phyloP scores from a whole-genome alignment of 1,139 yeast species.

The Yamadazyma conglobata region DNA sequence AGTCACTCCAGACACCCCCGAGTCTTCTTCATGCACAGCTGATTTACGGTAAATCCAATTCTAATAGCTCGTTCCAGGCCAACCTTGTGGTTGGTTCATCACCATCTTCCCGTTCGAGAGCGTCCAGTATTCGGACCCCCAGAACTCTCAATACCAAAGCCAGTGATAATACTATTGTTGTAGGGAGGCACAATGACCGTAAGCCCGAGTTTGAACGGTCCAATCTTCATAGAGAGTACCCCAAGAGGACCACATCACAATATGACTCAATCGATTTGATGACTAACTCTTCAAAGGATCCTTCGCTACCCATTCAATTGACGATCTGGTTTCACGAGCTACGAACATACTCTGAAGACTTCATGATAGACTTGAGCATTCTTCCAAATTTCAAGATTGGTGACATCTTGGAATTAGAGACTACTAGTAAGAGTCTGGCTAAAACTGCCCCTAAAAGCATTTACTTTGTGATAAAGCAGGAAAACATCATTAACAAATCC shows the following conservation, averaged over 20 bases:
- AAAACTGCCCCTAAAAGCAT: slow-evolving; percentile 6
- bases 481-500: slow-evolving; percentile 5
- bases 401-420: slow-evolving; percentile 63
- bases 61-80: slow-evolving; percentile 23
- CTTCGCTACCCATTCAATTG: slow-evolving; percentile 34
- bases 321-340: slow-evolving; percentile 76
- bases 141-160: slow-evolving; percentile 11
- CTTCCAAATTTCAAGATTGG: slow-evolving; percentile 61
- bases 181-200: slow-evolving; percentile 14
- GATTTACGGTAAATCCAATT: neutral
- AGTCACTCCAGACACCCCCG: neutral
- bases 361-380: slow-evolving; percentile 55
- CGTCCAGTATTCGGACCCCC: slow-evolving; percentile 12
- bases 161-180: slow-evolving; percentile 15
- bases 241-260: slow-evolving; percentile 8
- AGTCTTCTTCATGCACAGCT: neutral
- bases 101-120: slow-evolving; percentile 12
- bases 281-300: slow-evolving; percentile 8
- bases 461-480: slow-evolving; percentile 9
- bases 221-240: slow-evolving; percentile 6
- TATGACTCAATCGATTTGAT: slow-evolving; percentile 11
- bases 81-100: slow-evolving; percentile 19
- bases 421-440: slow-evolving; percentile 5
- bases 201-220: slow-evolving; percentile 8
- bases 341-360: slow-evolving; percentile 54